Conservation (phyloP, 1,284 basidiomycete species). For the Microbotryum scabiosae region DNA sequence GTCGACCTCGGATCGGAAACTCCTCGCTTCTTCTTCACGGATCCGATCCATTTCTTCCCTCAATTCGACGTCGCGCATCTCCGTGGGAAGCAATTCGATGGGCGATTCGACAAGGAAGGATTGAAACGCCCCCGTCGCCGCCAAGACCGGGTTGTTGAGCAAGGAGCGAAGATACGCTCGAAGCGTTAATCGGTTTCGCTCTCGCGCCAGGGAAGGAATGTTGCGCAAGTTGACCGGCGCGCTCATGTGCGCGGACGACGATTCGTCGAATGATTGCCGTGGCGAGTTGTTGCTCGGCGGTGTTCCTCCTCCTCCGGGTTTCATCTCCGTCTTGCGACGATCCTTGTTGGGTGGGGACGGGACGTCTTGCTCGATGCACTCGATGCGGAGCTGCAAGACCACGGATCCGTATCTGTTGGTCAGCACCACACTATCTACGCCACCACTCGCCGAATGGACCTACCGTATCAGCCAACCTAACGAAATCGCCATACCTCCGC, state of each 20-base stretch:
- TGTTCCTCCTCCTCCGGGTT: neutral
- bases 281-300: conserved; percentile 3
- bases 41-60: conserved; percentile 85
- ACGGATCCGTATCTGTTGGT: neutral
- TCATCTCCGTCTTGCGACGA: conserved; percentile 30
- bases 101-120: conserved; percentile 79
- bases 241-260: conserved; percentile 17
- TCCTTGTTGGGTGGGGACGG: conserved; percentile 77
- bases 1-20: conserved; percentile 81
- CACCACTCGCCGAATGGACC: conserved; percentile 31
- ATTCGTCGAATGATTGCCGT: conserved; percentile 6
- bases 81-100: conserved; percentile 60
- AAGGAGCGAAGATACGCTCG: conserved; percentile 81
- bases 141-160: conserved; percentile 62
- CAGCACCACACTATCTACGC: neutral
- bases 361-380: conserved; percentile 69
- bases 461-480: conserved; percentile 72
- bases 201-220: conserved; percentile 55
- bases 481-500: conserved; percentile 90
- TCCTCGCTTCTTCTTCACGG: conserved; percentile 74
- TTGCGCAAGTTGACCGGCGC: conserved; percentile 12
- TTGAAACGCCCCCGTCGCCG: conserved; percentile 72
- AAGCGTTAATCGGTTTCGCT: conserved; percentile 92
- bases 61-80: conserved; percentile 65
- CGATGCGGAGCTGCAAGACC: conserved; percentile 60